phyloP scores from a whole-genome alignment of 441 rosid species.

The Aleurites moluccanus region DNA sequence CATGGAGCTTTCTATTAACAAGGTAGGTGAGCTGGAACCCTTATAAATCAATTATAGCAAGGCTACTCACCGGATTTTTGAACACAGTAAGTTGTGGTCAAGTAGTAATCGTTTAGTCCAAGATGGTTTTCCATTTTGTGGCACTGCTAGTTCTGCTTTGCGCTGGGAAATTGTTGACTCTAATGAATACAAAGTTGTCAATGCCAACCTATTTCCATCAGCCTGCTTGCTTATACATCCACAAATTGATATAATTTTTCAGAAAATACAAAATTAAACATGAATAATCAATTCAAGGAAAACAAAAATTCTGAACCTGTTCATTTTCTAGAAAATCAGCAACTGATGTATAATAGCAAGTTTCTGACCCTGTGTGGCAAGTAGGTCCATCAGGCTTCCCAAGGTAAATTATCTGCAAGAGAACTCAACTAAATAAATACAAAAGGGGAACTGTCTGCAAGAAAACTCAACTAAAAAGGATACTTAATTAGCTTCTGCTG shows the following conservation, averaged over 20 bases:
- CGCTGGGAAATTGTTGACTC: slow-evolving; percentile 61
- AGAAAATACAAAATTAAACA: background rate
- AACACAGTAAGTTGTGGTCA: slow-evolving; percentile 55
- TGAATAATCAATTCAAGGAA: background rate
- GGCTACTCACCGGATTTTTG: slow-evolving; percentile 58
- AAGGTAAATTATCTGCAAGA: slow-evolving; percentile 67
- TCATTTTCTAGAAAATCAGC: slow-evolving; percentile 33
- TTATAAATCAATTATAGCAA: slow-evolving; percentile 2
- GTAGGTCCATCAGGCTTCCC: slow-evolving; percentile 86
- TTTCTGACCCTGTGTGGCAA: slow-evolving; percentile 82
- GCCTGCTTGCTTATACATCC: slow-evolving; percentile 33
- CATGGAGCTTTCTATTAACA: too few species aligned
- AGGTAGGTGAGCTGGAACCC: background rate
- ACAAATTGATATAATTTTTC: background rate
- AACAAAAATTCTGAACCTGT: slow-evolving; percentile 17
- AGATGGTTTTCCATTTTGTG: slow-evolving; percentile 65
- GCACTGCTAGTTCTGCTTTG: slow-evolving; percentile 52
- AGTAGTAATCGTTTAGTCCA: slow-evolving; percentile 62
- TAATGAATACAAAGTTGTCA: slow-evolving; percentile 59
- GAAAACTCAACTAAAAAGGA: background rate
- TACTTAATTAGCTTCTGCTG: background rate
- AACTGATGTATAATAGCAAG: slow-evolving; percentile 68
- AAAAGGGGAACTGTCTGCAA: background rate
- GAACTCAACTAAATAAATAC: slow-evolving; percentile 14
- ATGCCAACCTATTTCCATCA: slow-evolving; percentile 49